Base-by-base conservation (phyloP, 2,329 filamentous ascomycete species). In the Zarea fungicola region DNA sequence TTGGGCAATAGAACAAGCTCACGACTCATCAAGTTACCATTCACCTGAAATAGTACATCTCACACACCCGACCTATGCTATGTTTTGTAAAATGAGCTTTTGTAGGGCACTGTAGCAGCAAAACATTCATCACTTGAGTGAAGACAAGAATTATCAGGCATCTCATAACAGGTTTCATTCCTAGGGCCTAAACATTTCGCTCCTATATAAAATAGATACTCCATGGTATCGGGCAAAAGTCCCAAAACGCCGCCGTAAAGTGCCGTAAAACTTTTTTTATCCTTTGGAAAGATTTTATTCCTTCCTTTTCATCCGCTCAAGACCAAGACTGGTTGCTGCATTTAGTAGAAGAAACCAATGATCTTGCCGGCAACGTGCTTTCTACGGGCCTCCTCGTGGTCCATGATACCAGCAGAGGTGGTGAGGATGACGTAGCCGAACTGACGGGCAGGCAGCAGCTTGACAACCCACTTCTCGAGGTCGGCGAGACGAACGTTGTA, bases 281-380 rank as follows among this genome's bases (percentile, higher is more conserved):
- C 36, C 47, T 16, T 48, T 29, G 22, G 7, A 23, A 29, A 13
- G 37, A 26, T 35, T 47, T 48, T 53, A 57, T 52, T 37, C 52
- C 53, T 52, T 55, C 50, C 51, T 48, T 49, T 53, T 47, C 39
- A 32, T 3, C 41, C 28, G 10, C 19, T 43, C 48, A 51, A 49
- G 52, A 50, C 48, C n/a, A 22, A 22, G 35, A 42, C 22, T 34
- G 42, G 42, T 42, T 35, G 48, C 52, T 35, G 46, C 44, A 55
- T 64, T 66, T 93, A 96, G 83, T 96, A 97, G 83, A 96, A 96
- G 86, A 97, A 99, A 66, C 93, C 93, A 65, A 97, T 89, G 76
- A 99, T 89, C 85, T 99, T 99, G 77, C 93, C 93, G 63, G 92
- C 85, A 70, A 97, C 93, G 81, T 99, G 93, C 85, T 97, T 97